Percentiles rank a stretch among this genome's conserved stretches.
Evolutionary conservation across 2,329 filamentous ascomycete genomes (phyloP).

Genomic region (Trichothecium roseum): DNA sequence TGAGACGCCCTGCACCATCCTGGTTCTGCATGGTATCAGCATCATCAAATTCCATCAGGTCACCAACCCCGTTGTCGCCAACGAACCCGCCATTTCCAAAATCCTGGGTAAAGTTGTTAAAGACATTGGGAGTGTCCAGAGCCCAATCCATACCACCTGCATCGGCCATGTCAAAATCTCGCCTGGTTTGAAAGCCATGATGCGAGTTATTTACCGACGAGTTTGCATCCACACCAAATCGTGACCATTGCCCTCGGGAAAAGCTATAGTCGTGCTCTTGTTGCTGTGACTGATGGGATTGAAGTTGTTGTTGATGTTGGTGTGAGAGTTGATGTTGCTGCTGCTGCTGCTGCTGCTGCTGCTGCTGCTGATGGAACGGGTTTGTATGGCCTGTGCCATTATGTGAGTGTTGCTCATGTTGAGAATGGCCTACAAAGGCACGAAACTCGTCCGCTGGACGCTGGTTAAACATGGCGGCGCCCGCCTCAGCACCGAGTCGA

Average conservation of each 20-base stretch:
- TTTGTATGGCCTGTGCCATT: not conserved
- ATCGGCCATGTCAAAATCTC: not conserved
- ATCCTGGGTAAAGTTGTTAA: constrained; percentile 10
- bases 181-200: not conserved
- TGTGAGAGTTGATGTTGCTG: constrained; percentile 3
- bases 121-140: constrained; percentile 5
- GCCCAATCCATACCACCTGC: constrained; percentile 26
- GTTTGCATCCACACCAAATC: constrained; percentile 1
- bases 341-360: not conserved
- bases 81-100: constrained; percentile 2
- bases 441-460: constrained; percentile 5
- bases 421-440: constrained; percentile 6
- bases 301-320: constrained; percentile 2
- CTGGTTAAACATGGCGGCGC: constrained; percentile 5
- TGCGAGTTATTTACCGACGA: not conserved
- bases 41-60: no score
- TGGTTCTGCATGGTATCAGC: constrained; percentile 8
- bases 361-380: constrained; percentile 1
- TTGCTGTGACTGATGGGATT: not conserved
- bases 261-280: constrained; percentile 3
- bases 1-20: constrained; percentile 24
- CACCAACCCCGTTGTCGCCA: not conserved
- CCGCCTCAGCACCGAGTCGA: constrained; percentile 2
- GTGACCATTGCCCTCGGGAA: constrained; percentile 2
- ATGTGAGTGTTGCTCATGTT: constrained; percentile 2